Base-by-base conservation (phyloP, 169 alveolate species). In the Babesia ovata region DNA sequence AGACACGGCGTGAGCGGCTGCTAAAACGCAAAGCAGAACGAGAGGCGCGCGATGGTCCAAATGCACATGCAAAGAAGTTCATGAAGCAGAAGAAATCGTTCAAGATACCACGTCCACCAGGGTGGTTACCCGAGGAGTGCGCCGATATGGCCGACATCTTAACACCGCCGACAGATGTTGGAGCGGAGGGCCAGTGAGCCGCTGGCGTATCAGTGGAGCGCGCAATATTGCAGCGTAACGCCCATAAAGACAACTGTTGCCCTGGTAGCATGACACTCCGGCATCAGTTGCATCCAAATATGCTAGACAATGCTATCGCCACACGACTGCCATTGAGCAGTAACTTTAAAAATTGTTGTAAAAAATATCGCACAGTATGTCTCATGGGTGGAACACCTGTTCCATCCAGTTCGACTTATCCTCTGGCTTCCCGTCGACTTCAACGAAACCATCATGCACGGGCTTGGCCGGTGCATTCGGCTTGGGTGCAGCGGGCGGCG, bases 1-100 rank as follows among this genome's bases (percentile, higher is more conserved):
- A 85, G 60, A 89, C 77, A 29, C 83, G 91, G 58, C 63, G 86
- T 29, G 93, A 89, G 52, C 79, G 93, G 2, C 67, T 85, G n/a
- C 63, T 89, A 60, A 83, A 85, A 63, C 85, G 67, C 46, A 81
- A 79, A 29, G 91, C 85, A 28, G 75, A 84, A 28, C 76, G 86
- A 22, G 69, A 67, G 22, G 73, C 86, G 12, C 69, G 60, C 12
- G 70, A 75, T 39, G 85, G 83, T 21, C 22, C 74, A 16, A 66
- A 88, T 44, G 83, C 70, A 0, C 46, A 28, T 16, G 46, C 54
- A 4, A 67, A 70, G 62, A 22, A 59, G 39, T 70, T 52, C 26
- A 11, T 79, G 22, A 79, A 79, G 48, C 50, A 71, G 67, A 71
- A 71, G 76, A 67, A 53, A 22, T 67, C 76, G 21, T 67, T 67